Conservation (phyloP, 2,329 filamentous ascomycete genomes). For the Diaporthe citrichinensis region DNA sequence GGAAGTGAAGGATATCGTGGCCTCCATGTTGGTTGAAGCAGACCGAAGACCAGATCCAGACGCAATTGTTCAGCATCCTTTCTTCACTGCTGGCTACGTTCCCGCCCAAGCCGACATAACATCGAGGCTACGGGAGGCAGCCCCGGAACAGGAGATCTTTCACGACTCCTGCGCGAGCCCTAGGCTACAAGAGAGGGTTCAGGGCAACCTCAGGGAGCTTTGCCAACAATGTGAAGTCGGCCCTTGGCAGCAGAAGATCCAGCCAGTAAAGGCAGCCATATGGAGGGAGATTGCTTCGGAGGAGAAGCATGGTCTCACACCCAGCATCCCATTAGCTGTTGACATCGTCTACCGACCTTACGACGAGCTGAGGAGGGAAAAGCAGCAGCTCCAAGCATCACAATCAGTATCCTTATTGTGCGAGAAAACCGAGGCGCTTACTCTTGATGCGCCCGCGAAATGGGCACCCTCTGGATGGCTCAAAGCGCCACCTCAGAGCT, state of each 20-base stretch:
- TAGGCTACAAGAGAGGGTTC: constrained; percentile 61
- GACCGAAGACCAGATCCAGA: constrained; percentile 83
- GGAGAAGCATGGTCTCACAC: constrained; percentile 75
- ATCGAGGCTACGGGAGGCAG: constrained; percentile 67
- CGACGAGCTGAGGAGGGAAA: constrained; percentile 71
- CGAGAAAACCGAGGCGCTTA: constrained; percentile 53
- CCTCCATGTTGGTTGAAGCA: constrained; percentile 81
- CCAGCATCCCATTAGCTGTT: constrained; percentile 72
- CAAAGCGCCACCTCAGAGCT: constrained; percentile 72
- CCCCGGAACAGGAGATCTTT: constrained; percentile 71
- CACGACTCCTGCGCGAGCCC: constrained; percentile 64
- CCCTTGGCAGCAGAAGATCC: constrained; percentile 62
- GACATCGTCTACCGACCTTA: constrained; percentile 76
- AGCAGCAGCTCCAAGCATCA: constrained; percentile 45
- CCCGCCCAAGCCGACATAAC: constrained; percentile 73
- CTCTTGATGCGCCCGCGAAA: constrained; percentile 26
- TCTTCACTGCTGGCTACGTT: constrained; percentile 84
- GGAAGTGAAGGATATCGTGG: constrained; percentile 84
- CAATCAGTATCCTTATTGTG: constrained; percentile 40
- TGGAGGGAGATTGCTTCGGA: constrained; percentile 79
- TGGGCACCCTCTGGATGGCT: constrained; percentile 59
- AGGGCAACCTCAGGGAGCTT: constrained; percentile 68
- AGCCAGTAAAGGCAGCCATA: constrained; percentile 64
- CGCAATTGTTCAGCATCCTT: constrained; percentile 82
- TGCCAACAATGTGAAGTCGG: constrained; percentile 72